Evolutionary conservation across 2,329 filamentous ascomycete genomes (phyloP).

Genomic region (Fusarium nanum): DNA sequence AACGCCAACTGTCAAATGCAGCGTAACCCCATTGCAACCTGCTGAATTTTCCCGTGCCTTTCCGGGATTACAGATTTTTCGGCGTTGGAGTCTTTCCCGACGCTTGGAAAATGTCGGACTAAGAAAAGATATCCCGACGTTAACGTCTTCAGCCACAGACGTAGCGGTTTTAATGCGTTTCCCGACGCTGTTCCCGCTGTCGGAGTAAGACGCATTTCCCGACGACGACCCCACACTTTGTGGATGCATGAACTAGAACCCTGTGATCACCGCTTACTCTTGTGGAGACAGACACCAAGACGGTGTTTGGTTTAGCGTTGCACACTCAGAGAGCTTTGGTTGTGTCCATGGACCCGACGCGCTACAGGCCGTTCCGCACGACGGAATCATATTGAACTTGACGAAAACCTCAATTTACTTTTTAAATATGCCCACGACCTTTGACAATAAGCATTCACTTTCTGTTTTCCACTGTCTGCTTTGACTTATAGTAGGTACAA

Average conservation of each 20-base stretch:
- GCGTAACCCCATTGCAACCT: neutral
- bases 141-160: neutral
- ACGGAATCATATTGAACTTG: neutral
- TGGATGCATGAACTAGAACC: neutral
- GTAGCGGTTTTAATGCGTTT: neutral
- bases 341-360: no score
- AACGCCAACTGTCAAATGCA: neutral
- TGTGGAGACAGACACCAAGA: neutral
- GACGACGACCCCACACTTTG: neutral
- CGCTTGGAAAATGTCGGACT: neutral
- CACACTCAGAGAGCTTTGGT: no score
- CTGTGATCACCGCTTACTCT: neutral
- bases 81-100: neutral
- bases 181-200: constrained; percentile 3
- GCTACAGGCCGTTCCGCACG: neutral
- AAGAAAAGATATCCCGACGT: neutral
- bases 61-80: neutral
- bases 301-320: neutral
- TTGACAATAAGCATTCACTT: neutral
- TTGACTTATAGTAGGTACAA: no score
- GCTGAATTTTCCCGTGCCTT: neutral
- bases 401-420: neutral
- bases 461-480: neutral
- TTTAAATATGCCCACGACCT: neutral
- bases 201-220: neutral